Percentiles rank a stretch among this genome's conserved stretches.
These are phyloP conservation scores for Cupressus sempervirens DNA, from an alignment of 75 land plant species.

Conservation along the genomic window DNA sequence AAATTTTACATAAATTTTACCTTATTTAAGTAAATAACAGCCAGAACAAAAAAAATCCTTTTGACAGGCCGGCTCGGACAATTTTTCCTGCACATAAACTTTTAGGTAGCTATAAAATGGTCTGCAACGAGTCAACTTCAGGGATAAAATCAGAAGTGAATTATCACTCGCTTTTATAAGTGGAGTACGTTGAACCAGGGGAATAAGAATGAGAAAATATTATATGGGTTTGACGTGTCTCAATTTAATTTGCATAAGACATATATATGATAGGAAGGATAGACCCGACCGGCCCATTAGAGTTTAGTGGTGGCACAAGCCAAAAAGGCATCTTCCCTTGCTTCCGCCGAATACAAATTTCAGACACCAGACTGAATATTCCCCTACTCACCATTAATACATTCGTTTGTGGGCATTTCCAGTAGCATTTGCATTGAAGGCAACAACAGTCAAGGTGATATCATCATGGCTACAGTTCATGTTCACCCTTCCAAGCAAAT, in stretches of 20 bases:
- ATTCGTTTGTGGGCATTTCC: neutral
- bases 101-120: no score
- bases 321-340: neutral
- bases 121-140: neutral
- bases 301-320: neutral
- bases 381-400: no score
- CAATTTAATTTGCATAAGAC: neutral
- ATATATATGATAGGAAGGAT: neutral
- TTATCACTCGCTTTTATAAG: neutral
- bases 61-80: no score
- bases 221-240: neutral
- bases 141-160: neutral
- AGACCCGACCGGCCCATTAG: neutral
- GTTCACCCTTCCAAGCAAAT: slow-evolving; percentile 3
- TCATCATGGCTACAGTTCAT: slow-evolving; percentile 5
- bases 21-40: no score
- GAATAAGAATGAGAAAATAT: neutral
- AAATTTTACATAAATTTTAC: no score
- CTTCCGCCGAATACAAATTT: neutral
- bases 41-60: no score
- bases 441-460: neutral
- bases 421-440: neutral
- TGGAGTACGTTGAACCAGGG: neutral
- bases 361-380: neutral
- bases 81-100: no score